Base-by-base conservation (phyloP, 1,284 basidiomycete species). In the Kwoniella shivajii region DNA sequence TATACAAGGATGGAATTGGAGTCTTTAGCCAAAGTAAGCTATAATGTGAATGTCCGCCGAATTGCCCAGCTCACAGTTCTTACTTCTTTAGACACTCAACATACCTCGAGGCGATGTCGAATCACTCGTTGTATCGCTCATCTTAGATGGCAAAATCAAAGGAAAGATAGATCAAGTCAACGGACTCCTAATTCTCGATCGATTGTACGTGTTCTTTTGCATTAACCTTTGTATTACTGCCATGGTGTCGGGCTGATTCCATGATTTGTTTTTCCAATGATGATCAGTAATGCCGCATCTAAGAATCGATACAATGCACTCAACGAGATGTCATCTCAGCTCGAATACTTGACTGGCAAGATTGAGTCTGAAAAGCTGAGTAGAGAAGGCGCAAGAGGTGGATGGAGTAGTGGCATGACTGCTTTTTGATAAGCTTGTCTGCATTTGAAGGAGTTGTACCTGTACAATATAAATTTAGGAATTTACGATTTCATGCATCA, bases 91-190 rank as follows among this genome's bases (percentile, higher is more conserved):
- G 91, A 92, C 97, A 87, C 82, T 99, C 50, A 93, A 95, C 66
- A 88, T 98, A 18, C 84, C 89, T 18, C 83, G 84, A 33, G 84
- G 85, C 43, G 92, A 97, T 72, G 93, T 96, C 3, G 94, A 98
- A 72, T 90, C 91, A 55, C 84, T 99, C 29, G 84, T 99, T 33
- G 89, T 98, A 58, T 88, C 90, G 36, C 84, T 99, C 18, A 98
- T 99, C 56, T 80, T 98, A 29, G 95, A 99, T 76, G 91, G 90
- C 24, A 94, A 90, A 74, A 91, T 99, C 33, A 87, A 93, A 64
- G 96, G 95, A 16, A 85, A 88, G 66, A 96, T 99, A 69, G 95
- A 99, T 75, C 93, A 98, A 78, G 92, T 96, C 33, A 86, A 89
- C 20, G 92, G 93, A 81, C 83, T 89, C 51, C 82, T 99, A 14